Evolutionary conservation across 495 filamentous ascomycete species (phyloP), one percentile per base, ranked within the genome.

Genomic region (Platismatia glauca): DNA sequence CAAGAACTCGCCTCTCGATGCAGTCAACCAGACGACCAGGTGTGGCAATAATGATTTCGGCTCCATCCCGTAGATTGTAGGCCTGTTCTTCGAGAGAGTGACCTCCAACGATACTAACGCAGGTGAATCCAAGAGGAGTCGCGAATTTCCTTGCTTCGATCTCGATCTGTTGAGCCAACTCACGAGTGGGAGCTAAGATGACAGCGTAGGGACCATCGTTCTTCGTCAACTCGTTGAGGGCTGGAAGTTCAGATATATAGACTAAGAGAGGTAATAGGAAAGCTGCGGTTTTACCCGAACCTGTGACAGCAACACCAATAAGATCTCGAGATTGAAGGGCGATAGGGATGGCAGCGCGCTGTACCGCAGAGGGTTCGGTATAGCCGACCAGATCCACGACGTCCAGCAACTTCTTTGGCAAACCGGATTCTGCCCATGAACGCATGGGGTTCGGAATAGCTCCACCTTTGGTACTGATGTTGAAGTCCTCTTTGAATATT

Each of bases 401-500:
- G 37, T 95, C 86, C 59, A 97, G 80, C 31, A 99, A 70, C 3
- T 86, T 82, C 68, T 84, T 84, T 18, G 94, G 92, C 38, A 99
- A 78, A 7, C 80, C 78, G 31, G 90, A 94, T 72, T 99, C 94
- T 52, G 83, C 73, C 94, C 94, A 99, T 48, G 84, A 92, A 27
- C 94, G 90, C 94, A 97, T 97, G 3, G 94, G 94, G 64, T 96
- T 91, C 1, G 94, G 94, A 52, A 99, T 92, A 18, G 82, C 82
- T 39, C 94, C 94, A 63, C 87, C 87, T 73, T 96, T 96, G 22
- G 91, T 97, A 43, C 82, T 79, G 74, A 99, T 99, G 69, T 96
- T 95, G 78, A 96, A 97, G 71, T 99, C 94, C 76, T 97, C 95
- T 77, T 97, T 97, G 82, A 99, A 96, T 67, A 99, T 97, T 71